Evolutionary conservation across 176 grass and related monocot species (phyloP), one percentile per base, ranked within the genome.

Genomic region (Oryza rufipogon): DNA sequence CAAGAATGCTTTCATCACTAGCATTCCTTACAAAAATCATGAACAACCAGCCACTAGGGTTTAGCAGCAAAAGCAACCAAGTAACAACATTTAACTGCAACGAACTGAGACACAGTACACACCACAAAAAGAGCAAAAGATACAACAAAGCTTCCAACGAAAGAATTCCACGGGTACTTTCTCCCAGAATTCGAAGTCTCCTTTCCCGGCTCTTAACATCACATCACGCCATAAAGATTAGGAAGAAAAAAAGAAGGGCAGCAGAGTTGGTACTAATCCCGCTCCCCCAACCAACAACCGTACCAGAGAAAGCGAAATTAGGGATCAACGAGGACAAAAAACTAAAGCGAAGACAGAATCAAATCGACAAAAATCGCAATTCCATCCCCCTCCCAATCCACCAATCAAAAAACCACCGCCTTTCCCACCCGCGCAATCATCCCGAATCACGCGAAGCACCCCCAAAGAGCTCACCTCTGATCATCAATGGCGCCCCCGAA

Each of bases 401-500:
- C 48, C 46, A 39, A 61, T 36, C 47, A 79, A 81, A 33, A 82
- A 82, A 10, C 46, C 46, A 5, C 15, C 9, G 15, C 41, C 61
- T 84, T 75, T 73, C 12, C 14, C 54, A 19, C 13, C 4, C 19
- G 1, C 54, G 64, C 10, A 44, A 38, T 38, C 5, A 48, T 30
- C 41, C 58, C 44, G 25, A 69, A 63, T 26, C 63, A 36, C 26
- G 28, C 41, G 49, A 70, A 56, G 33, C 39, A 41, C 39, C 34
- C 16, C 3, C 30, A 32, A 64, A 83, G 39, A 76, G 65, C 86
- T 61, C 76, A 94, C 92, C 87, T 84, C 77, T 87, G 74, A 81
- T 85, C 87, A 70, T 68, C 77, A 87, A 82, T 87, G 89, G 69
- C 79, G 56, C 74, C 84, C 65, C 84, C 86, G 66, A 91, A 94